Evolutionary conservation across 2,329 filamentous ascomycete genomes (phyloP).

Genomic region (Myriosclerotinia scirpicola): DNA sequence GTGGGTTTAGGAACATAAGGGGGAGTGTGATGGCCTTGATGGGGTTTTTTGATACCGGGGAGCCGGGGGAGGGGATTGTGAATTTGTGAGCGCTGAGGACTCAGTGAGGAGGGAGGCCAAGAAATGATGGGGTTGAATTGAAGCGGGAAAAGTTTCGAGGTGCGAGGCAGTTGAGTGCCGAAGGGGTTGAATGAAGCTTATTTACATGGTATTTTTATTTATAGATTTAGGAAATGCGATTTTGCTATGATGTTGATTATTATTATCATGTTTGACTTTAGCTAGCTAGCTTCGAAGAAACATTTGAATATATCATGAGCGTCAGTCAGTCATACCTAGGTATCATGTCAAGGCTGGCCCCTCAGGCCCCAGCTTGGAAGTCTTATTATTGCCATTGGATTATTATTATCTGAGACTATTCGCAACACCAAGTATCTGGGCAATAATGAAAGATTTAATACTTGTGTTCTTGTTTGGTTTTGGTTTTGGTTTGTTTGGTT

Average conservation of each 20-base stretch:
- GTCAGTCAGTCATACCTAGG: too few species aligned
- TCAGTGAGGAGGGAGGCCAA: not conserved
- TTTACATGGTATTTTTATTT: not conserved
- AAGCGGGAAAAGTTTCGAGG: not conserved
- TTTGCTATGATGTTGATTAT: not conserved
- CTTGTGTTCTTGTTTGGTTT: too few species aligned
- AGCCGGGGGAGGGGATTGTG: not conserved
- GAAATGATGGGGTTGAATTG: not conserved
- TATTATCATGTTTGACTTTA: too few species aligned
- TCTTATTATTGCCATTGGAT: not conserved
- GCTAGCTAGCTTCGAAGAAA: not conserved
- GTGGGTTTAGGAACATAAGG: not conserved
- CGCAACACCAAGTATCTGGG: slow-evolving; percentile 10
- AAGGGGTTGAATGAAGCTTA: not conserved
- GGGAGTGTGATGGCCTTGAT: not conserved
- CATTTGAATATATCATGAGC: not conserved
- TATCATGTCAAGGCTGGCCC: slow-evolving; percentile 5
- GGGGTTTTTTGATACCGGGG: not conserved
- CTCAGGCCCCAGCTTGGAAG: not conserved
- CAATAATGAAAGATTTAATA: not conserved
- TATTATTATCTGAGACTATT: slow-evolving; percentile 17
- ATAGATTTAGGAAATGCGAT: not conserved
- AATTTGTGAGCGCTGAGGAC: too few species aligned
- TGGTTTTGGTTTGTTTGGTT: too few species aligned
- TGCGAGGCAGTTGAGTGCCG: slow-evolving; percentile 15